Evolutionary conservation across 768 basidiomycete genomes (phyloP).

Genomic region (Psilocybe tampanensis): DNA sequence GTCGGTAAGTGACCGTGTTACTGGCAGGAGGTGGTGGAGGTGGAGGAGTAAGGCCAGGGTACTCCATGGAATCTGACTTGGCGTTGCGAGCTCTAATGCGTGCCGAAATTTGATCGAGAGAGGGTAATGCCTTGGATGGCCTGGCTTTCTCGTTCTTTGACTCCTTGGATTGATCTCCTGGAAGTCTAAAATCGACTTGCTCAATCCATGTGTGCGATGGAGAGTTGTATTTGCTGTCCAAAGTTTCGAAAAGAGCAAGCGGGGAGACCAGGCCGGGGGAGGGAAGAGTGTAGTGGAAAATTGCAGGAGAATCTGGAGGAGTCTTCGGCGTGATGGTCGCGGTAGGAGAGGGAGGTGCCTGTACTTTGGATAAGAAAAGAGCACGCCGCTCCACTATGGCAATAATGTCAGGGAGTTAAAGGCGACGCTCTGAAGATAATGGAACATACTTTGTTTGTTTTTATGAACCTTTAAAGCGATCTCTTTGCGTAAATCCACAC

Average conservation of each 20-base stretch:
- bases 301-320: constrained; percentile 68
- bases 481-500: constrained; percentile 69
- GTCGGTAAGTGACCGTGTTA: constrained; percentile 20
- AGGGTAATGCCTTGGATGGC: constrained; percentile 44
- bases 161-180: constrained; percentile 25
- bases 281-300: constrained; percentile 70
- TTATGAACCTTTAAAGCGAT: constrained; percentile 72
- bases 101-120: constrained; percentile 77
- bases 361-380: constrained; percentile 72
- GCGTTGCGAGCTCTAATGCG: constrained; percentile 47
- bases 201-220: constrained; percentile 59
- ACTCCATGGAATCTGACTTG: constrained; percentile 28
- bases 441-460: constrained; percentile 68
- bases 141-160: constrained; percentile 16
- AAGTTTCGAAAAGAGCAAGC: constrained; percentile 55
- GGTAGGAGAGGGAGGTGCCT: constrained; percentile 64
- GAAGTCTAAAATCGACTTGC: constrained; percentile 62
- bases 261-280: constrained; percentile 71
- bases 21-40: constrained; percentile 6
- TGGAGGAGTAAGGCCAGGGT: constrained; percentile 24
- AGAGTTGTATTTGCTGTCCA: constrained; percentile 35
- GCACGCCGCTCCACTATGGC: constrained; percentile 71
- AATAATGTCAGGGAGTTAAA: neutral
- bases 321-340: constrained; percentile 62
- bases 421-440: neutral